Conservation (phyloP, 768 basidiomycete genomes). For the Harrya chromipes region DNA sequence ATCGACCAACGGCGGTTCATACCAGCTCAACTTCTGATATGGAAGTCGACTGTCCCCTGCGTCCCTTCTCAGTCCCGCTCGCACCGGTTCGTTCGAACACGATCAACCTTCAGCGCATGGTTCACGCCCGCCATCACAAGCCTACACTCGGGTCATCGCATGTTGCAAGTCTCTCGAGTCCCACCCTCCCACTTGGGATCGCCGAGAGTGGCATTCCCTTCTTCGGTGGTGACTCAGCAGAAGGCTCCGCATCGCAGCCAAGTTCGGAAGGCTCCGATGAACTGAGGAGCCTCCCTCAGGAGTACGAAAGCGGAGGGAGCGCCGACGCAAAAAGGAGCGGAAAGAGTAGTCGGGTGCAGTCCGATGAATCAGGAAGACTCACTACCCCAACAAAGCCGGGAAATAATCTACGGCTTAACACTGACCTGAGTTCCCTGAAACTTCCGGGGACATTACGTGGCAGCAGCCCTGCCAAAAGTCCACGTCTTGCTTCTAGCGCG, state of each 20-base stretch:
- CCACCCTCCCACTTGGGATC: slow-evolving; percentile 7
- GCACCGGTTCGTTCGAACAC: slow-evolving; percentile 6
- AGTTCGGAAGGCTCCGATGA: slow-evolving; percentile 18
- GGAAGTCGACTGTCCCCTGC: slow-evolving; percentile 25
- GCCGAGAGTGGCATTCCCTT: background rate
- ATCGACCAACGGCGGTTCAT: slow-evolving; percentile 8
- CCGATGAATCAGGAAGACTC: slow-evolving; percentile 9
- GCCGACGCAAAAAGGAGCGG: slow-evolving; percentile 10
- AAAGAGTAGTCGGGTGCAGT: slow-evolving; percentile 1
- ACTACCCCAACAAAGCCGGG: background rate
- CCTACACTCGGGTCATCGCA: slow-evolving; percentile 11
- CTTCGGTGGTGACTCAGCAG: slow-evolving; percentile 6
- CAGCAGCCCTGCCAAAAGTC: background rate
- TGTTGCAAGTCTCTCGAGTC: slow-evolving; percentile 19
- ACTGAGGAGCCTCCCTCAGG: slow-evolving; percentile 10
- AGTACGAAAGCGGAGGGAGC: slow-evolving; percentile 13
- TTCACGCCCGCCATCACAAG: slow-evolving; percentile 3
- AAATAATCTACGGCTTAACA: slow-evolving; percentile 1
- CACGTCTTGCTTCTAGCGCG: background rate
- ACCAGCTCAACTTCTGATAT: slow-evolving; percentile 17
- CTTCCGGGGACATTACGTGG: background rate
- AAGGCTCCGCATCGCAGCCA: slow-evolving; percentile 8
- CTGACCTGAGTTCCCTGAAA: background rate
- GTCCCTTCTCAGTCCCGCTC: slow-evolving; percentile 18
- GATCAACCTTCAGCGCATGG: background rate